These are phyloP conservation scores for Trichoderma reesei DNA, from an alignment of 495 filamentous ascomycete genomes.

Conservation along the genomic window DNA sequence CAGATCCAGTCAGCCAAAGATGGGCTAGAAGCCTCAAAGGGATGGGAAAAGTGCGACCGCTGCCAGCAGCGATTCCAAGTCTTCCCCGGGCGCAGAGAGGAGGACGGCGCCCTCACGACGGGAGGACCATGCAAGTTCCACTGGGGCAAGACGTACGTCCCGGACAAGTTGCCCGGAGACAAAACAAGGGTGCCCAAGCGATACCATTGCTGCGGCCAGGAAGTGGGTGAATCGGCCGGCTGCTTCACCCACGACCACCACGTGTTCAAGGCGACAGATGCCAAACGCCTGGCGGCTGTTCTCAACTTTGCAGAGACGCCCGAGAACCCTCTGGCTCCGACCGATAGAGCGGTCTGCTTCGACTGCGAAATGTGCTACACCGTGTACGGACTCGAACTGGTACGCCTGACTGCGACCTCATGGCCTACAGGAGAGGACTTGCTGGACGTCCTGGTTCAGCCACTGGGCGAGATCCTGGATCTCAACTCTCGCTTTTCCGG, in stretches of 20 bases:
- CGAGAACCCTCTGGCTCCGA: slow-evolving; percentile 35
- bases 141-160: slow-evolving; percentile 51
- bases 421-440: slow-evolving; percentile 72
- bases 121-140: slow-evolving; percentile 74
- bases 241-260: slow-evolving; percentile 62
- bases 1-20: slow-evolving; percentile 53
- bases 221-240: slow-evolving; percentile 56
- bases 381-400: slow-evolving; percentile 70
- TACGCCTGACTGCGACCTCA: slow-evolving; percentile 75
- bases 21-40: slow-evolving; percentile 54
- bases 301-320: slow-evolving; percentile 77
- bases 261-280: slow-evolving; percentile 76
- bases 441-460: slow-evolving; percentile 77
- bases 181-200: slow-evolving; percentile 43
- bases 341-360: slow-evolving; percentile 54
- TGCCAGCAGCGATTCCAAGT: slow-evolving; percentile 82
- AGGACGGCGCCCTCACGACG: slow-evolving; percentile 69
- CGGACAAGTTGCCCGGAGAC: slow-evolving; percentile 30
- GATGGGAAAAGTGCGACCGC: slow-evolving; percentile 82
- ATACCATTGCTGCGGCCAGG: slow-evolving; percentile 69
- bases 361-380: slow-evolving; percentile 99
- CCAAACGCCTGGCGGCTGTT: slow-evolving; percentile 63
- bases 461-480: slow-evolving; percentile 75
- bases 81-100: slow-evolving; percentile 71
- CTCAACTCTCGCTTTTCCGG: slow-evolving; percentile 87